Evolutionary conservation across 2,329 filamentous ascomycete species (phyloP).

Genomic region (Neonectria hederae): DNA sequence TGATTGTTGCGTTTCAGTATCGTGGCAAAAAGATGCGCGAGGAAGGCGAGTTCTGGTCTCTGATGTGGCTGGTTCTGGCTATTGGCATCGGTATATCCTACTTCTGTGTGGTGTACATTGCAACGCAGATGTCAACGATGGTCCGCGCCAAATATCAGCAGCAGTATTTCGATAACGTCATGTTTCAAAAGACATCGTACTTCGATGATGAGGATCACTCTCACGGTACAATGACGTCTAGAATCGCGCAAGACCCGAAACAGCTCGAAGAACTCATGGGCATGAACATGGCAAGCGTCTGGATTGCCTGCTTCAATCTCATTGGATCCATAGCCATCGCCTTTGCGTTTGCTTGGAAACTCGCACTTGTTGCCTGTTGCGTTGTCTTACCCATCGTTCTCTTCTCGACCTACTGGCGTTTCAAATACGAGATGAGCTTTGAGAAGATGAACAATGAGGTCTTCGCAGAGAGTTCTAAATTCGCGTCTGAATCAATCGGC

Average conservation of each 20-base stretch:
- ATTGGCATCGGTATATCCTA: conserved; percentile 63
- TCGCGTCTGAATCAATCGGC: conserved; percentile 77
- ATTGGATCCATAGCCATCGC: conserved; percentile 72
- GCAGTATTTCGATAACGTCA: conserved; percentile 69
- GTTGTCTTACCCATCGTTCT: conserved; percentile 65
- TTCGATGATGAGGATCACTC: conserved; percentile 70
- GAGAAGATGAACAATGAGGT: conserved; percentile 74
- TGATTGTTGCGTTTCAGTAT: conserved; percentile 61
- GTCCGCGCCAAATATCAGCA: conserved; percentile 65
- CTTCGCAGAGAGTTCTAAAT: conserved; percentile 77
- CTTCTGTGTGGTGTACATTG: conserved; percentile 50
- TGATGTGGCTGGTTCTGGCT: conserved; percentile 72
- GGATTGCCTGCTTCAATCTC: conserved; percentile 72
- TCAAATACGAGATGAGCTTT: conserved; percentile 71
- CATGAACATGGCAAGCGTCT: conserved; percentile 70
- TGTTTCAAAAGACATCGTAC: conserved; percentile 67
- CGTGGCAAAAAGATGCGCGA: conserved; percentile 46
- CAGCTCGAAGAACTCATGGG: conserved; percentile 71
- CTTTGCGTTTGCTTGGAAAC: conserved; percentile 80
- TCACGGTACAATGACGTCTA: conserved; percentile 67
- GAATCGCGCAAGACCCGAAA: conserved; percentile 65
- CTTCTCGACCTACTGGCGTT: conserved; percentile 58
- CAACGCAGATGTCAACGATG: conserved; percentile 58
- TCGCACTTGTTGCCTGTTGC: conserved; percentile 73
- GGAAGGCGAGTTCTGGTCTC: conserved; percentile 68